Base-by-base conservation (phyloP, 192 early-diverging fungal species). In the Coemansia sp. region DNA sequence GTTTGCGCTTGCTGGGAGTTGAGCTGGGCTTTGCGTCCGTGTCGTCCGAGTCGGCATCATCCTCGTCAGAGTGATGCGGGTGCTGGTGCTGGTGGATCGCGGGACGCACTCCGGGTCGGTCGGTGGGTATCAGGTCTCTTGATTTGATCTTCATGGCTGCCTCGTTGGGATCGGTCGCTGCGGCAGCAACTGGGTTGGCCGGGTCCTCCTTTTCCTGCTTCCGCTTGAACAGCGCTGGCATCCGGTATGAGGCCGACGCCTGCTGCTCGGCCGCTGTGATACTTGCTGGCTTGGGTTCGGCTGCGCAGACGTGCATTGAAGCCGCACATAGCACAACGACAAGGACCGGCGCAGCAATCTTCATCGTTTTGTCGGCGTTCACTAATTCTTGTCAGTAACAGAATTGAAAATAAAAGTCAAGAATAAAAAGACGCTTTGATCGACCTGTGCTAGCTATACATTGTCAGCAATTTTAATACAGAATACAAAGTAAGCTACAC, bases 171-270 rank as follows among this genome's bases (percentile, higher is more conserved):
- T 79, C 76, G 17, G 65, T 70, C 5, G 76, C 76, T 23, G 76
- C 76, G n/a, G 76, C 76, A 14, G 76, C 76, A 4, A 79, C 76
- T 7, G 76, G 76, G 47, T 79, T 73, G 3, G 70, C 76, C 7
- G 76, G 71, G 32, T 79, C 76, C 32, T 73, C 71, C 23, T 52
- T 50, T 3, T 63, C 63, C 41, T 52, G 23, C 50, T 69, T 72
- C n/a, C 70, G 58, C 56, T 63, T 65, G 56, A 59, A 43, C 25
- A 79, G n/a, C 22, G 23, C n/a, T 11, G 60, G 48, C 60, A 61
- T 48, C n/a, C 60, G 45, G 60, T 21, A 35, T 27, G 47, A 51
- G 19, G 23, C 47, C 15, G 17, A 23, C 1, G 54, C 27, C 11
- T 35, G 29, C 9, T 14, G 27, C 9, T 19, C 54, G n/a, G 54